Evolutionary conservation across 2,329 filamentous ascomycete species (phyloP), one percentile per base, ranked within the genome.

Genomic region (Stagonosporopsis rhizophila): DNA sequence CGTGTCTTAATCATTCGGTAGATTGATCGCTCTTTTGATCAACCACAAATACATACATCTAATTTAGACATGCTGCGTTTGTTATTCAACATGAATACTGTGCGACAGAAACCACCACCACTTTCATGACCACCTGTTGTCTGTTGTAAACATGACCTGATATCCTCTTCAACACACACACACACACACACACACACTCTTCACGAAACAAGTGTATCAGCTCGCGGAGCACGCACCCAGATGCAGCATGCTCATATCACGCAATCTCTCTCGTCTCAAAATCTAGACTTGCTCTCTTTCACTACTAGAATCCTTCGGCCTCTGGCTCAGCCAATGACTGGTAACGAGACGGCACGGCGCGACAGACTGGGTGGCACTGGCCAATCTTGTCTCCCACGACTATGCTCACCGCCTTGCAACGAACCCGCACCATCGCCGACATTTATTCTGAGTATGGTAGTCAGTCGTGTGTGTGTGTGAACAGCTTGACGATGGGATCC

Each of bases 261-360:
- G 53, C 53, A 56, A 56, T 56, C 38, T 52, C 44, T 19, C 23
- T 4, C 22, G 7, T 39, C 12, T 42, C 30, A 30, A 42, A 20
- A 37, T 51, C 47, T 52, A 52, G 53, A 56, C 53, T 42, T 38
- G 42, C 23, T 22, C 30, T 46, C 42, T n/a, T 44, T 44, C 42
- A 42, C 42, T 17, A 23, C 19, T n/a, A 19, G 8, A 45, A 52
- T 49, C 44, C 39, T 49, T 49, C 44, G 22, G 44, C 17, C 15
- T 38, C 39, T 25, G 20, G 20, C 19, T 11, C 45, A 49, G 44
- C 55, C 44, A 58, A 49, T 52, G 44, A 30, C 27, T 14, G 55
- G 55, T 52, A 52, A 52, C 44, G 55, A 58, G 45, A 45, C 55
- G 50, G 55, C 45, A 41, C 49, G 50, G 55, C 49, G 22, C 55